phyloP scores from a whole-genome alignment of 2,329 filamentous ascomycete species.

The Fusarium illudens region DNA sequence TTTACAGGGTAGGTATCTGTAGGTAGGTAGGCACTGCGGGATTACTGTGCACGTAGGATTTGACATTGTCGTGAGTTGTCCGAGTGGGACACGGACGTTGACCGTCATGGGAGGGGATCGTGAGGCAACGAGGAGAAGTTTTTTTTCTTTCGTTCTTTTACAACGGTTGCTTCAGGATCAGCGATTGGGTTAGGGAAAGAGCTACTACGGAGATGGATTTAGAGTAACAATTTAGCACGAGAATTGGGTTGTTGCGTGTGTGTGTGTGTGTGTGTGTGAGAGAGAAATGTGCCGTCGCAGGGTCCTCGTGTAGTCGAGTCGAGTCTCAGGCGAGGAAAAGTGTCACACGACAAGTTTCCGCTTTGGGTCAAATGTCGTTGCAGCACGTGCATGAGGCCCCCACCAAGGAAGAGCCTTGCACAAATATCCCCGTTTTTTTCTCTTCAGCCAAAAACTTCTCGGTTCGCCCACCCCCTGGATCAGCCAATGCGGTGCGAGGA shows the following conservation, averaged over 20 bases:
- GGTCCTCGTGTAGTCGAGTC: background rate
- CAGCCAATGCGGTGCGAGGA: background rate
- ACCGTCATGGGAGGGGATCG: background rate
- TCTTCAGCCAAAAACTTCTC: conserved; percentile 23
- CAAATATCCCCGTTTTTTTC: background rate
- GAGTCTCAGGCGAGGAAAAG: background rate
- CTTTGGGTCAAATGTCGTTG: conserved; percentile 28
- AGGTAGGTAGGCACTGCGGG: background rate
- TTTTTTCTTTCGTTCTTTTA: background rate
- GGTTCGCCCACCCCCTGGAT: background rate
- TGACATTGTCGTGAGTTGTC: background rate
- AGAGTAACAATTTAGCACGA: conserved; percentile 4
- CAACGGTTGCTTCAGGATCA: background rate
- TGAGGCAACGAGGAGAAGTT: background rate
- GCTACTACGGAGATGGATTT: background rate
- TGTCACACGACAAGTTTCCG: conserved; percentile 38
- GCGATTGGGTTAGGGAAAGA: background rate
- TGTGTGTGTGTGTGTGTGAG: too few species aligned
- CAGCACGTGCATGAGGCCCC: background rate
- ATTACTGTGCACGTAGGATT: background rate
- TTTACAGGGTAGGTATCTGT: background rate
- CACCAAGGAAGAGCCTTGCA: conserved; percentile 1
- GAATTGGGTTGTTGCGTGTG: conserved; percentile 11
- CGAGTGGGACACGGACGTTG: background rate
- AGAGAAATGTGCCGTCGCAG: background rate